Conservation (phyloP, 2,329 filamentous ascomycete species). For the Sordariomycetes sp. region DNA sequence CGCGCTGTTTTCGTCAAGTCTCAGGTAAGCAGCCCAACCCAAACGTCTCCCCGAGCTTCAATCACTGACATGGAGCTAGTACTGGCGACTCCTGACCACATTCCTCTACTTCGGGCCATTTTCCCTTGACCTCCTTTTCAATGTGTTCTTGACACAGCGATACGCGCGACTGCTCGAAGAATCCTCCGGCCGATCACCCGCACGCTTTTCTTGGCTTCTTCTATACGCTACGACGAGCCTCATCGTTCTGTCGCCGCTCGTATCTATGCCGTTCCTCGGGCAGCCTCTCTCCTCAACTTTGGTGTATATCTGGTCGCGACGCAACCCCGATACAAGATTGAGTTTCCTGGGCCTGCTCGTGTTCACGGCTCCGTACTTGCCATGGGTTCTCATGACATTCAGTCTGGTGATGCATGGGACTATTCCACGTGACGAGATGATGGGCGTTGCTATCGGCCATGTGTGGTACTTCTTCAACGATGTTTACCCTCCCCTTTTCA, state of each 20-base stretch:
- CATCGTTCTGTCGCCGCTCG: conserved; percentile 72
- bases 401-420: conserved; percentile 83
- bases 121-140: conserved; percentile 88
- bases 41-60: not conserved
- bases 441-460: conserved; percentile 90
- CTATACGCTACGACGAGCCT: conserved; percentile 76
- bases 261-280: conserved; percentile 91
- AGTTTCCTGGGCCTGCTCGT: conserved; percentile 83
- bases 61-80: conserved; percentile 41
- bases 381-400: conserved; percentile 92
- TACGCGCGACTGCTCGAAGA: conserved; percentile 95
- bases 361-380: conserved; percentile 89
- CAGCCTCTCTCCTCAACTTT: conserved; percentile 85
- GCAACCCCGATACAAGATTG: conserved; percentile 84
- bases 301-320: conserved; percentile 95
- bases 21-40: conserved; percentile 52
- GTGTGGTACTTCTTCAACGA: conserved; percentile 98
- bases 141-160: conserved; percentile 95
- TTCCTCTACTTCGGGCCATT: conserved; percentile 97
- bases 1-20: conserved; percentile 83
- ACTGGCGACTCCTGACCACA: conserved; percentile 92
- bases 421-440: conserved; percentile 90
- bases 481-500: conserved; percentile 86
- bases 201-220: conserved; percentile 91
- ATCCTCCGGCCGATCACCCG: conserved; percentile 81